phyloP scores from a whole-genome alignment of 2,329 filamentous ascomycete genomes.

The Talaromyces sp. region DNA sequence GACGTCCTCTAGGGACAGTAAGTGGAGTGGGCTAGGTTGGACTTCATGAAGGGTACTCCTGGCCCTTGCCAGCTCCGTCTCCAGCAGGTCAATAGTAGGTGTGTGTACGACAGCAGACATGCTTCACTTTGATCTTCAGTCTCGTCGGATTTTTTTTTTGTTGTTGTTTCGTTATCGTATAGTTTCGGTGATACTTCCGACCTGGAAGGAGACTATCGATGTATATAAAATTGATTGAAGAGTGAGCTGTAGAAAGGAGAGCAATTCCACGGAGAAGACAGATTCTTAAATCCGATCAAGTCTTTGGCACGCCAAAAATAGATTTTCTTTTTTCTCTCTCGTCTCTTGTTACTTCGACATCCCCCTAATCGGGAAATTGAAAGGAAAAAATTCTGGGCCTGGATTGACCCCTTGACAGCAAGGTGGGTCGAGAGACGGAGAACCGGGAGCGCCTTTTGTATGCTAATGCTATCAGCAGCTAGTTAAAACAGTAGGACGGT shows the following conservation, averaged over 20 bases:
- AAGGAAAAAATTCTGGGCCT: not conserved
- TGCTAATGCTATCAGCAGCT: no score
- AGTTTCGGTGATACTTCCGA: not conserved
- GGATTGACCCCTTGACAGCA: slow-evolving; percentile 22
- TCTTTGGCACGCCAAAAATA: not conserved
- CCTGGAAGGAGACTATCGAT: not conserved
- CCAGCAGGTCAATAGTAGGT: slow-evolving; percentile 35
- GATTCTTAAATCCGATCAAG: not conserved
- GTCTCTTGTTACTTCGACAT: not conserved
- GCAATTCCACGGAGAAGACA: not conserved
- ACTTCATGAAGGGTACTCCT: slow-evolving; percentile 38
- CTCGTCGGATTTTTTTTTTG: slow-evolving; percentile 21
- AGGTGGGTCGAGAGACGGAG: slow-evolving; percentile 23
- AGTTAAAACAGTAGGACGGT: no score
- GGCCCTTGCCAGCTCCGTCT: slow-evolving; percentile 39
- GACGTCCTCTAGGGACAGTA: slow-evolving; percentile 30
- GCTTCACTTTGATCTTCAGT: slow-evolving; percentile 3
- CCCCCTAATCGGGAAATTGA: not conserved
- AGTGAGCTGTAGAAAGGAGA: not conserved
- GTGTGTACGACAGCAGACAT: slow-evolving; percentile 40
- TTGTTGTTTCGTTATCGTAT: not conserved
- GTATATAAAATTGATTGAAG: not conserved
- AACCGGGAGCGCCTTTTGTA: not conserved
- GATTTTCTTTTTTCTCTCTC: not conserved
- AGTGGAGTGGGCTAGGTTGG: slow-evolving; percentile 29